Conservation (phyloP, 2,329 filamentous ascomycete species). For the Albifimbria verrucaria region DNA sequence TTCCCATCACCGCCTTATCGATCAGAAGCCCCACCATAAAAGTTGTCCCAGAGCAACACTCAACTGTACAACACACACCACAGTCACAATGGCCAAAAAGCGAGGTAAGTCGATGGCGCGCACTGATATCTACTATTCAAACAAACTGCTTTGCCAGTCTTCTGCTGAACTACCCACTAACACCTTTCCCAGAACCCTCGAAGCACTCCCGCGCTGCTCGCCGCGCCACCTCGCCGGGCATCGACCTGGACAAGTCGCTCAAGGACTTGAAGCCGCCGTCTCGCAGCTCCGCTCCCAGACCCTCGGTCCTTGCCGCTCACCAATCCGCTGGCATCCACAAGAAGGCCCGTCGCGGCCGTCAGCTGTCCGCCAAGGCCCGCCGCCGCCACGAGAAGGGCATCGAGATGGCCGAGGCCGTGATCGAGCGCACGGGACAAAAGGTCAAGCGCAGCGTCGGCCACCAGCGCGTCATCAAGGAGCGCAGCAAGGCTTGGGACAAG, state of each 20-base stretch:
- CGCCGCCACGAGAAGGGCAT: conserved; percentile 54
- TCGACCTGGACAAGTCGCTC: conserved; percentile 69
- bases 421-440: conserved; percentile 56
- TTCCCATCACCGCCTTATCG: conserved; percentile 2
- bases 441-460: conserved; percentile 51
- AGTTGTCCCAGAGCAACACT: conserved; percentile 11
- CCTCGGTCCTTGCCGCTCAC: conserved; percentile 68
- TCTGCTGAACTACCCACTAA: conserved; percentile 5
- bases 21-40: conserved; percentile 9
- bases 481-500: conserved; percentile 56
- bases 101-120: conserved; percentile 16
- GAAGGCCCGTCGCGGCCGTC: conserved; percentile 57
- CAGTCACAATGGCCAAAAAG: conserved; percentile 27
- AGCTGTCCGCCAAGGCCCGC: conserved; percentile 52
- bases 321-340: conserved; percentile 65
- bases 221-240: conserved; percentile 66
- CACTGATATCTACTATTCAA: accelerated
- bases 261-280: conserved; percentile 54
- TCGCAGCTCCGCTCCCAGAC: conserved; percentile 40
- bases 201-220: conserved; percentile 72
- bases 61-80: conserved; percentile 4
- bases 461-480: conserved; percentile 42
- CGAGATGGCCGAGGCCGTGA: conserved; percentile 57
- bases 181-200: conserved; percentile 48
- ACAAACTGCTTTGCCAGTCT: neutral